Percentiles rank a stretch among this genome's conserved stretches.
phyloP scores from a whole-genome alignment of 2,329 filamentous ascomycete genomes.

The Plectosphaerella cucumerina region DNA sequence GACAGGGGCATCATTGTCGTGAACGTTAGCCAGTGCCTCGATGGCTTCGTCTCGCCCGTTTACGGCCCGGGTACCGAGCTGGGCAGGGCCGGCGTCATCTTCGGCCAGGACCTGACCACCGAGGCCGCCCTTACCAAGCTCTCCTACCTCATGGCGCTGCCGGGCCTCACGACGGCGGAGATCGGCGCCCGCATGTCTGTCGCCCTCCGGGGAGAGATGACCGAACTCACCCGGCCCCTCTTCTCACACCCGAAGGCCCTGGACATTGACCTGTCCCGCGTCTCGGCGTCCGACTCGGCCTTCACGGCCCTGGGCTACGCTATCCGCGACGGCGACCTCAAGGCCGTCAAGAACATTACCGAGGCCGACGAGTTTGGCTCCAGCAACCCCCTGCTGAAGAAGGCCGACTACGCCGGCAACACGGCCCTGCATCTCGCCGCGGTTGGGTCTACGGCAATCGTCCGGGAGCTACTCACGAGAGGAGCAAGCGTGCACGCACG shows the following conservation, averaged over 20 bases:
- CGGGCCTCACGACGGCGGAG: slow-evolving; percentile 58
- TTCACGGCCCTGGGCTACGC: slow-evolving; percentile 78
- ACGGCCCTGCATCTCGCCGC: slow-evolving; percentile 60
- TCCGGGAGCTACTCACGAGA: slow-evolving; percentile 53
- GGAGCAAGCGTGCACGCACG: slow-evolving; percentile 65
- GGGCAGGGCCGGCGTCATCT: slow-evolving; percentile 79
- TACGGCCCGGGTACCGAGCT: slow-evolving; percentile 75
- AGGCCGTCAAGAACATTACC: slow-evolving; percentile 62
- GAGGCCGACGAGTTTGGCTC: slow-evolving; percentile 51
- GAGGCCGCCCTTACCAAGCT: slow-evolving; percentile 91
- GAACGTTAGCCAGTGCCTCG: slow-evolving; percentile 86
- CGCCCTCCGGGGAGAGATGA: slow-evolving; percentile 81
- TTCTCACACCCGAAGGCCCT: slow-evolving; percentile 68
- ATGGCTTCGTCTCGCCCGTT: slow-evolving; percentile 71
- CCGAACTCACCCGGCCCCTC: slow-evolving; percentile 65
- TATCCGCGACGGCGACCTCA: slow-evolving; percentile 66
- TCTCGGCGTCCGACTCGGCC: slow-evolving; percentile 52
- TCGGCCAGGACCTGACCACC: slow-evolving; percentile 83
- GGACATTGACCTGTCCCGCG: slow-evolving; percentile 34
- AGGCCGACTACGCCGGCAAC: slow-evolving; percentile 77
- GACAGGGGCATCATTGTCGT: slow-evolving; percentile 79
- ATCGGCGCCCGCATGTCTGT: slow-evolving; percentile 68
- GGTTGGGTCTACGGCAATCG: slow-evolving; percentile 50
- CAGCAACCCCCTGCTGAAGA: slow-evolving; percentile 61
- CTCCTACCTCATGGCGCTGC: slow-evolving; percentile 73